Percentiles rank a stretch among this genome's conserved stretches.
Evolutionary conservation across 2,329 filamentous ascomycete genomes (phyloP).

Genomic region (Delphinella strobiligena): DNA sequence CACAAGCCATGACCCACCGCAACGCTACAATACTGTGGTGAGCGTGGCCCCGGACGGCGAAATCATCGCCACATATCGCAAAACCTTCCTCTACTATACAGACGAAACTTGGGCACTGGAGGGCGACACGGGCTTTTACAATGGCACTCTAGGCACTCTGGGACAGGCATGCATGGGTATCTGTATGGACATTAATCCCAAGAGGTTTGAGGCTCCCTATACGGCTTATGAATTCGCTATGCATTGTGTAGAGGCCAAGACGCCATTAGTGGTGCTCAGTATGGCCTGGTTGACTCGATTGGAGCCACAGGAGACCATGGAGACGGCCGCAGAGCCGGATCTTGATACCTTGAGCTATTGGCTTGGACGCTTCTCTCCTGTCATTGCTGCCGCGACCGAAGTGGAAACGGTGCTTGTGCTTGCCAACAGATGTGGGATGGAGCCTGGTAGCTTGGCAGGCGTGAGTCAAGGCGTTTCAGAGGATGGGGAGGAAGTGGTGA

Average conservation of each 20-base stretch:
- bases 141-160: slow-evolving; percentile 22
- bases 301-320: slow-evolving; percentile 32
- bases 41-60: slow-evolving; percentile 43
- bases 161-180: slow-evolving; percentile 32
- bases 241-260: slow-evolving; percentile 43
- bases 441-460: slow-evolving; percentile 23
- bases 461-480: slow-evolving; percentile 15
- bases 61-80: slow-evolving; percentile 49
- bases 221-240: slow-evolving; percentile 45
- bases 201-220: slow-evolving; percentile 48
- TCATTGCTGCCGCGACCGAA: slow-evolving; percentile 38
- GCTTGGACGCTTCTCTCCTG: slow-evolving; percentile 57
- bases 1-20: slow-evolving; percentile 14
- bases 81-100: slow-evolving; percentile 54
- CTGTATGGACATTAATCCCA: slow-evolving; percentile 51
- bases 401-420: slow-evolving; percentile 57
- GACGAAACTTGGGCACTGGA: slow-evolving; percentile 53
- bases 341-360: slow-evolving; percentile 65
- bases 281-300: slow-evolving; percentile 67
- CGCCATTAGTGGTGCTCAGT: slow-evolving; percentile 54
- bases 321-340: slow-evolving; percentile 48
- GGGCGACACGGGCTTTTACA: slow-evolving; percentile 24
- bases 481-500: slow-evolving; percentile 17
- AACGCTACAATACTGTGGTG: slow-evolving; percentile 47
- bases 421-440: slow-evolving; percentile 57